Percentiles rank a stretch among this genome's conserved stretches.
phyloP scores from a whole-genome alignment of 495 filamentous ascomycete species.

The Penicillium chermesinum region DNA sequence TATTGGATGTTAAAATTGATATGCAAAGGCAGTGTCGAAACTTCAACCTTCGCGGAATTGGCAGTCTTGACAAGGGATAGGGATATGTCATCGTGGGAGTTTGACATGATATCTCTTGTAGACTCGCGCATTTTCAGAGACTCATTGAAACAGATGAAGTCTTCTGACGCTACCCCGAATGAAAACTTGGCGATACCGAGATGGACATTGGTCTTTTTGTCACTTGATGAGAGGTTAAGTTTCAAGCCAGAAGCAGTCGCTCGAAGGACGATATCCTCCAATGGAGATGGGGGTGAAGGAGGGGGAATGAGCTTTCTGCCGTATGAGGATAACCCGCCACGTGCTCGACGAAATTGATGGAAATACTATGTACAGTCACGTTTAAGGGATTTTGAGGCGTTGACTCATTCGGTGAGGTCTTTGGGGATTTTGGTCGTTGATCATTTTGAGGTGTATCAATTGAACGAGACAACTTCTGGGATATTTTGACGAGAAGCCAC shows the following conservation, averaged over 20 bases:
- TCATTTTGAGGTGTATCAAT: slow-evolving; percentile 20
- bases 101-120: slow-evolving; percentile 53
- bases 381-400: slow-evolving; percentile 38
- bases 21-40: slow-evolving; percentile 78
- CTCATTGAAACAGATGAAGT: slow-evolving; percentile 69
- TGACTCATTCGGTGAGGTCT: slow-evolving; percentile 7
- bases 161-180: slow-evolving; percentile 67
- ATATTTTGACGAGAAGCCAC: slow-evolving; percentile 58
- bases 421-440: slow-evolving; percentile 10
- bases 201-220: slow-evolving; percentile 21
- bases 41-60: slow-evolving; percentile 52
- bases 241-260: slow-evolving; percentile 22
- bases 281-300: slow-evolving; percentile 16
- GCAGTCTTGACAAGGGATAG: slow-evolving; percentile 52
- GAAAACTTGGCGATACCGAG: slow-evolving; percentile 57
- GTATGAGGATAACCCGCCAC: slow-evolving; percentile 42
- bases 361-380: slow-evolving; percentile 49
- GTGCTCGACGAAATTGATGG: slow-evolving; percentile 61
- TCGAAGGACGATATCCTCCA: slow-evolving; percentile 37
- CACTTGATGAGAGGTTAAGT: slow-evolving; percentile 17
- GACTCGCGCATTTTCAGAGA: slow-evolving; percentile 66
- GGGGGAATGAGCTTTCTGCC: slow-evolving; percentile 6
- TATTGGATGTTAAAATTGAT: slow-evolving; percentile 72
- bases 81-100: slow-evolving; percentile 59
- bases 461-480: slow-evolving; percentile 48